Conservation (phyloP, 176 grass and related monocot species). For the Aegilops sharonensis region DNA sequence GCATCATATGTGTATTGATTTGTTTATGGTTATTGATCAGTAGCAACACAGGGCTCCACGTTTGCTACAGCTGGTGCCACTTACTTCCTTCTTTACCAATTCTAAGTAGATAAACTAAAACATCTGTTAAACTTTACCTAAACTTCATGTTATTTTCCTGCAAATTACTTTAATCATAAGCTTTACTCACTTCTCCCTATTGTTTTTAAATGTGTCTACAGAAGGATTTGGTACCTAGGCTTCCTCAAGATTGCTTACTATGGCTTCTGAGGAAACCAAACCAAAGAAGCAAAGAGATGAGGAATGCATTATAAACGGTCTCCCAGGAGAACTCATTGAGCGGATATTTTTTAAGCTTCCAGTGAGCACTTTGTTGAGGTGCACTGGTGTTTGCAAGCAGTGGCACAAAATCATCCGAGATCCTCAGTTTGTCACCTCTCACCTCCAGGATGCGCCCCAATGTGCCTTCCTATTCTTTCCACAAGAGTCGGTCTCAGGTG, state of each 20-base stretch:
- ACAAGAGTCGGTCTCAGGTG: background rate
- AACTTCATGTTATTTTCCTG: background rate
- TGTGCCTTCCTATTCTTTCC: constrained; percentile 9
- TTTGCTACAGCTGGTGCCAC: background rate
- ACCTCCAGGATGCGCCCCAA: background rate
- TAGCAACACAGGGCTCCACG: background rate
- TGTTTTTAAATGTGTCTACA: background rate
- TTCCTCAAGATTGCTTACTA: background rate
- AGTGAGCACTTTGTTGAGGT: constrained; percentile 25
- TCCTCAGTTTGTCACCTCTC: background rate
- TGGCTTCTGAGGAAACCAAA: constrained; percentile 17
- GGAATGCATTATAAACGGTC: background rate
- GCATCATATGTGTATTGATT: background rate
- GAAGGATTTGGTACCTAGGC: background rate
- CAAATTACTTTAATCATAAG: background rate
- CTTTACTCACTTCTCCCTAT: background rate
- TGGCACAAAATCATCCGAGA: constrained; percentile 24
- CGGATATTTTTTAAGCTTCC: constrained; percentile 19
- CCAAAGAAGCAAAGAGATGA: background rate
- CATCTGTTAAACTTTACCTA: background rate
- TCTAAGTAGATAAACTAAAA: background rate
- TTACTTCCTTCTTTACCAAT: background rate
- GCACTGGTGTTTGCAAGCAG: constrained; percentile 17
- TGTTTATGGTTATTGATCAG: background rate
- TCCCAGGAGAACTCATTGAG: constrained; percentile 12